These are phyloP conservation scores for Cercospora sp. DNA, from an alignment of 2,329 filamentous ascomycete genomes.

Conservation along the genomic window DNA sequence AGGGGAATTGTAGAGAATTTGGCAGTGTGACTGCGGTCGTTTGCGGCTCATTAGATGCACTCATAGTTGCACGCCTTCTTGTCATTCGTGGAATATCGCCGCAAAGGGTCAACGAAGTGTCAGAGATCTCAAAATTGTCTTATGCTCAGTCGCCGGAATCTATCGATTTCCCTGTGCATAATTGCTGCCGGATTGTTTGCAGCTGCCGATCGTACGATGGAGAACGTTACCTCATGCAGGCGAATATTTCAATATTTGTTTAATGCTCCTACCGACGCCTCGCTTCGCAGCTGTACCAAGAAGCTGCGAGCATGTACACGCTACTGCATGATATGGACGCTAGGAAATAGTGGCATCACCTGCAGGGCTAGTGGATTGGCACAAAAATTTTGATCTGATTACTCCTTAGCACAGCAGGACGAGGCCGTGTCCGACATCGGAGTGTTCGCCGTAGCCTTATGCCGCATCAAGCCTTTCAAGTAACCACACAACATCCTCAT, in stretches of 20 bases:
- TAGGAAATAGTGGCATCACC: neutral
- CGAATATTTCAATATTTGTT: too few species aligned
- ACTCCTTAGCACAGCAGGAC: neutral
- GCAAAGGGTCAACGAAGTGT: neutral
- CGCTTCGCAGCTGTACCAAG: neutral
- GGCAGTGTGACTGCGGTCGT: neutral
- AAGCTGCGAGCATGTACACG: neutral
- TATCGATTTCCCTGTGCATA: neutral
- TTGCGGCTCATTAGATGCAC: neutral
- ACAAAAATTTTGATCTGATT: neutral
- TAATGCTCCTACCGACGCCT: too few species aligned
- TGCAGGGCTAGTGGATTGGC: neutral
- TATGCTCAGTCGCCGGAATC: neutral
- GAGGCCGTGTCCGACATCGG: neutral
- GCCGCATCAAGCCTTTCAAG: too few species aligned
- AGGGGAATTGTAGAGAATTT: neutral
- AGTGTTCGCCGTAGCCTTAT: neutral
- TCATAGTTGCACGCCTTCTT: neutral
- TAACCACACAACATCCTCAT: too few species aligned
- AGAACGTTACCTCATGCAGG: too few species aligned
- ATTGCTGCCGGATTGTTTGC: neutral
- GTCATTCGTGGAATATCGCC: neutral
- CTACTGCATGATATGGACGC: neutral
- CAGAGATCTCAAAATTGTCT: neutral
- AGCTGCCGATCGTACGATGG: too few species aligned